phyloP scores from a whole-genome alignment of 106 monocot genomes.

The Ottelia alismoides region DNA sequence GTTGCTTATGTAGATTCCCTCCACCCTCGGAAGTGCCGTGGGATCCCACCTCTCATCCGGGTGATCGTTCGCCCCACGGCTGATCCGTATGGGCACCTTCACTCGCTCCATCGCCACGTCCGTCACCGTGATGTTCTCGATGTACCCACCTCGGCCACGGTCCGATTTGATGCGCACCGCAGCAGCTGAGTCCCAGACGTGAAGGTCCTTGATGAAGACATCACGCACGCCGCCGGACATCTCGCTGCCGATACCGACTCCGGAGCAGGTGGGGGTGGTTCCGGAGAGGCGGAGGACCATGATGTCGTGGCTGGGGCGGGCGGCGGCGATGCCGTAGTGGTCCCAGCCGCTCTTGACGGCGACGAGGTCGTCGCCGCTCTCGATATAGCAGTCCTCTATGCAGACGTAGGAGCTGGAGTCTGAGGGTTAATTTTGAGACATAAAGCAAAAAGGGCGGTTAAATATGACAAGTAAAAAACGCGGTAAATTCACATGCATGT shows the following conservation, averaged over 20 bases:
- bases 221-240: conserved; percentile 82
- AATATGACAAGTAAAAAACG: no score
- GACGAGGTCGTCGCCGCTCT: conserved; percentile 88
- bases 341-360: conserved; percentile 97
- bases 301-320: conserved; percentile 61
- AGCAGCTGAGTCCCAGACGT: conserved; percentile 61
- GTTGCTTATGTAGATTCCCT: conserved; percentile 24
- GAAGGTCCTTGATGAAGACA: conserved; percentile 43
- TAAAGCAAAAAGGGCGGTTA: no score
- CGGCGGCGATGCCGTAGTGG: conserved; percentile 52
- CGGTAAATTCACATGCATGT: no score
- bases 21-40: conserved; percentile 50
- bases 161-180: conserved; percentile 73
- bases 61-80: conserved; percentile 69
- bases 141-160: conserved; percentile 70
- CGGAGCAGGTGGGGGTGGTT: conserved; percentile 88
- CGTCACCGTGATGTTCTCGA: conserved; percentile 52
- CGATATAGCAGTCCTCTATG: conserved; percentile 89
- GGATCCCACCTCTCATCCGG: conserved; percentile 53
- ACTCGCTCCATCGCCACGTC: conserved; percentile 58
- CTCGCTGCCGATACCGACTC: conserved; percentile 83
- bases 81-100: conserved; percentile 70
- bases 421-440: no score
- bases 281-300: conserved; percentile 58
- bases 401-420: conserved; percentile 75